Conservation (phyloP, 768 basidiomycete species). For the Mycena belliarum region DNA sequence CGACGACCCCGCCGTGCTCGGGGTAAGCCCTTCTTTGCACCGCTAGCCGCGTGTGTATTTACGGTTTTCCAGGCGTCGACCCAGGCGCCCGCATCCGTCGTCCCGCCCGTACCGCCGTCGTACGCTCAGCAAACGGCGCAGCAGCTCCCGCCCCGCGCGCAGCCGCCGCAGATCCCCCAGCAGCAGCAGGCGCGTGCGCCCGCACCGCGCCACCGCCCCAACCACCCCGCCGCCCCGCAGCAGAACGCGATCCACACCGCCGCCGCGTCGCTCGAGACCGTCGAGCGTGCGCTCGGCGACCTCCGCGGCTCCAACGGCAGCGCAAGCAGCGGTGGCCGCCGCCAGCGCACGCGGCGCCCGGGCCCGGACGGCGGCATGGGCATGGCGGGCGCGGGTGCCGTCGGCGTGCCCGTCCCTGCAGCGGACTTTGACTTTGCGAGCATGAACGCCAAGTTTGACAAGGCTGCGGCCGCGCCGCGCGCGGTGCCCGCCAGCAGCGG, state of each 20-base stretch:
- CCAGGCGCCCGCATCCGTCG: constrained; percentile 6
- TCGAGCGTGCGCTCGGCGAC: constrained; percentile 56
- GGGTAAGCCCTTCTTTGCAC: constrained; percentile 40
- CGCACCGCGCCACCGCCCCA: constrained; percentile 33
- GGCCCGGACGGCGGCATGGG: neutral
- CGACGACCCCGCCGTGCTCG: constrained; percentile 84
- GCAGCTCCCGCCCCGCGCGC: constrained; percentile 9
- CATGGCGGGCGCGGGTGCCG: neutral
- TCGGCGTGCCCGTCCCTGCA: constrained; percentile 44
- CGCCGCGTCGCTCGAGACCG: constrained; percentile 71
- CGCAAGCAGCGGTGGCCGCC: constrained; percentile 1
- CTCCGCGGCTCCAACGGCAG: constrained; percentile 41
- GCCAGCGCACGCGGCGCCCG: constrained; percentile 11
- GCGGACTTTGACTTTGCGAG: constrained; percentile 83
- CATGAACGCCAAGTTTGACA: constrained; percentile 82
- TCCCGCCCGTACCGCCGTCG: constrained; percentile 1
- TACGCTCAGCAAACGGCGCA: constrained; percentile 19
- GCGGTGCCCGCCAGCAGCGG: constrained; percentile 8
- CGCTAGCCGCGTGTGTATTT: neutral
- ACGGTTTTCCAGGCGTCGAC: constrained; percentile 9
- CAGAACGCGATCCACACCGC: constrained; percentile 66
- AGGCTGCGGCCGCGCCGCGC: constrained; percentile 49
- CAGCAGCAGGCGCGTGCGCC: constrained; percentile 28
- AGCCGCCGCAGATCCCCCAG: neutral
- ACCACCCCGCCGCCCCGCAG: neutral